Evolutionary conservation across 2,329 filamentous ascomycete genomes (phyloP), one percentile per base, ranked within the genome.

Genomic region (Teratosphaeria nubilosa): DNA sequence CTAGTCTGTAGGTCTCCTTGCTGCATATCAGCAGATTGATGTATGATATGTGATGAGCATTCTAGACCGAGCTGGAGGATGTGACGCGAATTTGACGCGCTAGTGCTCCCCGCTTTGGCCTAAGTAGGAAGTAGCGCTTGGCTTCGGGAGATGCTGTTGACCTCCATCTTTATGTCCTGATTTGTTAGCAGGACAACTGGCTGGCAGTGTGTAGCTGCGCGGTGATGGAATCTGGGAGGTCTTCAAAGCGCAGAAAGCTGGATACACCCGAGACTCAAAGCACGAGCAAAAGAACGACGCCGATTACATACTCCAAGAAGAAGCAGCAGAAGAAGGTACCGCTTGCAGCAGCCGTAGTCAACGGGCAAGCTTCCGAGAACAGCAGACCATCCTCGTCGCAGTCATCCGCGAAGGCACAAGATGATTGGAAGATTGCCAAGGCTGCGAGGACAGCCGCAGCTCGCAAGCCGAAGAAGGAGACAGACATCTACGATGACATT

Each of bases 401-500:
- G n/a, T 6, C 16, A 48, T 22, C n/a, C n/a, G 16, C n/a, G 41
- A 48, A 48, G 20, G 61, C 53, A 10, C 52, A 59, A 7, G 60
- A 59, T n/a, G 54, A 58, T 22, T 66, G 61, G 61, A 27, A 54
- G 11, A 51, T 60, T 56, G 61, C 64, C 16, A 65, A 65, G 55
- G 60, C 27, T 4, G 27, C 58, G 11, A 58, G 57, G 51, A 58
- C 53, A 57, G 53, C 54, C 55, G 59, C 45, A 10, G 55, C 56
- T 14, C 53, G 16, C 57, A 59, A 51, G 59, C 37, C 24, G 48
- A 55, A 31, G 59, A 60, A 24, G 57, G 25, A 54, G 56, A 50
- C 63, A 31, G 74, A 75, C 54, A 61, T 76, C 14, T 76, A 75
- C 60, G 74, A 76, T 58, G 74, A 77, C 56, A 73, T 77, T 37